Evolutionary conservation across 768 basidiomycete species (phyloP).

Genomic region (Tubosaeta sp.): DNA sequence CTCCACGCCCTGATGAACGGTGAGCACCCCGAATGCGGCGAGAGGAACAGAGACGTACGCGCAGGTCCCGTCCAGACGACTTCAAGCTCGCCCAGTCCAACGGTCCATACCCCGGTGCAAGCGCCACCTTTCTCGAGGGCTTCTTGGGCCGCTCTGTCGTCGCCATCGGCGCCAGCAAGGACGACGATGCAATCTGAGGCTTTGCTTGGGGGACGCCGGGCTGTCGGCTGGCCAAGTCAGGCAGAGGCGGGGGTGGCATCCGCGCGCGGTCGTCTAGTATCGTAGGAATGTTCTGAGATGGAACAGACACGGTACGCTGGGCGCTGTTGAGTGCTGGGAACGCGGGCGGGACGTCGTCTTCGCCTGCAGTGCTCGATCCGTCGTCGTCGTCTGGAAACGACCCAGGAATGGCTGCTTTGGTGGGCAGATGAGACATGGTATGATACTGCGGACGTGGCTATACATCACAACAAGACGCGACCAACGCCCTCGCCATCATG

Average conservation of each 20-base stretch:
- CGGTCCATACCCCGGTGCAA: slow-evolving; percentile 87
- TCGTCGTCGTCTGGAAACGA: slow-evolving; percentile 30
- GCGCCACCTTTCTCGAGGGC: slow-evolving; percentile 34
- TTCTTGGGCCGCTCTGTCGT: slow-evolving; percentile 1
- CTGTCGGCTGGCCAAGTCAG: slow-evolving; percentile 33
- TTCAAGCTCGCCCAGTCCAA: slow-evolving; percentile 94
- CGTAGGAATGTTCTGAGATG: slow-evolving; percentile 12
- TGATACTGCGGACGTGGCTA: no score
- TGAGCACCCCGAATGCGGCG: background rate
- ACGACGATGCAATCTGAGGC: slow-evolving; percentile 8
- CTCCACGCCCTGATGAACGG: slow-evolving; percentile 59
- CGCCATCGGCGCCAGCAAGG: slow-evolving; percentile 1
- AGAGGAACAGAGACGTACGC: slow-evolving; percentile 43
- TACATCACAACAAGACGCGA: slow-evolving; percentile 20
- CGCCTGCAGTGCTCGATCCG: slow-evolving; percentile 37
- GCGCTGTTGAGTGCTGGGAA: slow-evolving; percentile 73
- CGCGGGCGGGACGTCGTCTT: slow-evolving; percentile 62
- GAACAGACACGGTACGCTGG: slow-evolving; percentile 48
- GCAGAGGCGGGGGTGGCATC: slow-evolving; percentile 48
- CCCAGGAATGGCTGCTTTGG: slow-evolving; percentile 15
- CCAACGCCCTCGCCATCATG: slow-evolving; percentile 31
- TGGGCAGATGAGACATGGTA: background rate
- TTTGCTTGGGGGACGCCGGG: slow-evolving; percentile 28
- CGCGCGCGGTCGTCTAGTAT: slow-evolving; percentile 18
- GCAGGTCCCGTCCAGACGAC: slow-evolving; percentile 70